Evolutionary conservation across 2,329 filamentous ascomycete genomes (phyloP).

Genomic region (Aureobasidium mangrovei): DNA sequence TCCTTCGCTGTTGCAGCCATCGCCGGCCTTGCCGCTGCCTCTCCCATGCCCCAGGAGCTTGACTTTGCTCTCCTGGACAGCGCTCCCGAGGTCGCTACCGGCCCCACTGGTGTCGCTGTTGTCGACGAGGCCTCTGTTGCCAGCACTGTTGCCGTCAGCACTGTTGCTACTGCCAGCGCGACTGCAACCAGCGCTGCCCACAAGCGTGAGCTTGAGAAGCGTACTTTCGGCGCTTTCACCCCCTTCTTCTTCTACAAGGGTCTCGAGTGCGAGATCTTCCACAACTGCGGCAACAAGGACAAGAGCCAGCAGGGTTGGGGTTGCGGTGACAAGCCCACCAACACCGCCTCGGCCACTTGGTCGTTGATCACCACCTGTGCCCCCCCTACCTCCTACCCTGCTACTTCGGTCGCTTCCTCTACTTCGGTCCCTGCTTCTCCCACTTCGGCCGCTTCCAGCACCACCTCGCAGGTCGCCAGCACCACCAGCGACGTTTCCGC

Average conservation of each 20-base stretch:
- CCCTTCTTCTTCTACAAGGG: conserved; percentile 12
- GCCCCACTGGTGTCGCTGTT: conserved; percentile 15
- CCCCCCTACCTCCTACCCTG: conserved; percentile 6
- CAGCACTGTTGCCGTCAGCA: conserved; percentile 17
- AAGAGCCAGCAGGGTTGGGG: not conserved
- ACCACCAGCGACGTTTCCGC: conserved; percentile 20
- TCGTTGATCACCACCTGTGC: conserved; percentile 13
- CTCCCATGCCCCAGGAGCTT: conserved; percentile 19
- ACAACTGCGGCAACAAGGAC: conserved; percentile 8
- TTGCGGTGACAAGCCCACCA: not conserved
- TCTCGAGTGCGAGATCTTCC: conserved; percentile 11
- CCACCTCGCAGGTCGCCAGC: conserved; percentile 3
- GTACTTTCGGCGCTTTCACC: not conserved
- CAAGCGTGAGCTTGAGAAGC: conserved; percentile 12
- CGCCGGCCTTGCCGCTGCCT: conserved; percentile 17
- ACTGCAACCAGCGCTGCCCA: conserved; percentile 12
- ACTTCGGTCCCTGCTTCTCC: conserved; percentile 3
- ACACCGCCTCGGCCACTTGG: conserved; percentile 11
- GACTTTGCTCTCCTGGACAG: conserved; percentile 18
- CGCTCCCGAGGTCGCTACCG: conserved; percentile 17
- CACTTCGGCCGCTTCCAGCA: conserved; percentile 1
- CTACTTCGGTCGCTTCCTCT: conserved; percentile 9
- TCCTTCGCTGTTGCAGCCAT: conserved; percentile 17
- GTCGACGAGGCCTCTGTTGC: conserved; percentile 13
- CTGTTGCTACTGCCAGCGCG: conserved; percentile 15